Conservation (phyloP, 352 stramenopile species). For the Hyaloperonospora arabidopsidis region DNA sequence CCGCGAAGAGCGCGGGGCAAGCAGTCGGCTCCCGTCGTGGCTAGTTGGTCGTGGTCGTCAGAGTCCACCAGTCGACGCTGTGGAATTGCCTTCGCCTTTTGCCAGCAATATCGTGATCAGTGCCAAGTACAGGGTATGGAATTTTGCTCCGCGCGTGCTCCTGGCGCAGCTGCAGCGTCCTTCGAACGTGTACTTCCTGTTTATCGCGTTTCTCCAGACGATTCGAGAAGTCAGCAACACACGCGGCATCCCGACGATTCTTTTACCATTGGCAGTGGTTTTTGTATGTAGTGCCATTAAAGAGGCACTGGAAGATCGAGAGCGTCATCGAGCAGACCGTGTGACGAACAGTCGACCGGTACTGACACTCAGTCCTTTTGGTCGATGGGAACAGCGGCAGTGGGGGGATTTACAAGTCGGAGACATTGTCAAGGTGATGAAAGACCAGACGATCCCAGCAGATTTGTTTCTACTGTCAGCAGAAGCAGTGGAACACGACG, state of each 20-base stretch:
- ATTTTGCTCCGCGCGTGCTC: conserved; percentile 67
- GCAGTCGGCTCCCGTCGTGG: conserved; percentile 20
- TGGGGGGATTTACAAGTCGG: conserved; percentile 73
- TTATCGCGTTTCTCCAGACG: conserved; percentile 76
- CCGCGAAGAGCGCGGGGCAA: conserved; percentile 19
- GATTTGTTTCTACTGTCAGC: conserved; percentile 64
- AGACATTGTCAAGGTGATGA: conserved; percentile 70
- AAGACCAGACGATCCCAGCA: conserved; percentile 55
- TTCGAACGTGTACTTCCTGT: conserved; percentile 83
- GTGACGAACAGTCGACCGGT: conserved; percentile 65
- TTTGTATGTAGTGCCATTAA: conserved; percentile 79
- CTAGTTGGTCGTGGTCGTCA: conserved; percentile 17
- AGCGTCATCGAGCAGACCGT: conserved; percentile 63
- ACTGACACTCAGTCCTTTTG: conserved; percentile 36
- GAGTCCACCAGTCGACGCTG: conserved; percentile 8
- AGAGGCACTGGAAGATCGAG: conserved; percentile 73
- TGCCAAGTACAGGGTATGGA: conserved; percentile 76
- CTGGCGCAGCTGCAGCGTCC: conserved; percentile 65
- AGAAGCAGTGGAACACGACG: conserved; percentile 44
- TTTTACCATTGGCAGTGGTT: conserved; percentile 65
- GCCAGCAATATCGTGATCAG: conserved; percentile 65
- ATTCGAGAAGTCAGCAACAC: conserved; percentile 84
- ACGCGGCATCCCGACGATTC: conserved; percentile 70
- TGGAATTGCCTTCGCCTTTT: conserved; percentile 34
- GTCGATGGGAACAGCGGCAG: conserved; percentile 40